Evolutionary conservation across 345 rosid genomes (phyloP).

Genomic region (Melaleuca alternifolia): DNA sequence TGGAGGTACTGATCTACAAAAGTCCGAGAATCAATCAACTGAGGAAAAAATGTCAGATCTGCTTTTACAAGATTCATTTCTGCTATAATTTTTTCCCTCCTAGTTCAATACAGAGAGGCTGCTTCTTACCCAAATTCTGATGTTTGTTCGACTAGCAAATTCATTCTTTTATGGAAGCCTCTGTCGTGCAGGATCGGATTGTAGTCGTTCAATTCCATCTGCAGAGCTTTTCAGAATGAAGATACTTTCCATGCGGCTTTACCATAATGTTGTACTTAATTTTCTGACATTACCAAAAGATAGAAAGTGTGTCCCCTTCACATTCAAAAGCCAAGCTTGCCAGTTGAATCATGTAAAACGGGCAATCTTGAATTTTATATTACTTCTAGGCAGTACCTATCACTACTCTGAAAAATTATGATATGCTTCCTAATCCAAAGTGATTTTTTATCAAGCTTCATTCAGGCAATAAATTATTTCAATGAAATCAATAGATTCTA

Average conservation of each 20-base stretch:
- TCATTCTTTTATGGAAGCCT: conserved; percentile 79
- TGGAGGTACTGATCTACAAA: conserved; percentile 13
- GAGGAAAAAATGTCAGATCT: conserved; percentile 2
- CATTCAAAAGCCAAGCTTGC: not conserved
- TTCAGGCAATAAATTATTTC: not conserved
- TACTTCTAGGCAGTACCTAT: not conserved
- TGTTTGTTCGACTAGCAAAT: conserved; percentile 60
- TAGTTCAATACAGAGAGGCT: not conserved
- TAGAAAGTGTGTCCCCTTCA: not conserved
- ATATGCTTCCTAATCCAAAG: not conserved
- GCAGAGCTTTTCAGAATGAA: not conserved
- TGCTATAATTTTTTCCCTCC: not conserved
- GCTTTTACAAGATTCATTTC: not conserved
- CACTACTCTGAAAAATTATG: not conserved
- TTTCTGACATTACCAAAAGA: not conserved
- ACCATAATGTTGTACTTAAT: not conserved
- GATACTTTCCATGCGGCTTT: not conserved
- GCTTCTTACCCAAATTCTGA: conserved; percentile 55
- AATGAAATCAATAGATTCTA: not conserved
- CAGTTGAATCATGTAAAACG: not conserved
- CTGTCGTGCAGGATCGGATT: conserved; percentile 65
- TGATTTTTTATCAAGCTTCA: not conserved
- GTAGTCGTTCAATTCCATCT: conserved; percentile 68
- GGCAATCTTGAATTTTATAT: not conserved
- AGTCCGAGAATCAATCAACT: conserved; percentile 2